phyloP scores from a whole-genome alignment of 2,329 filamentous ascomycete species.

The Epichloe sylvatica region DNA sequence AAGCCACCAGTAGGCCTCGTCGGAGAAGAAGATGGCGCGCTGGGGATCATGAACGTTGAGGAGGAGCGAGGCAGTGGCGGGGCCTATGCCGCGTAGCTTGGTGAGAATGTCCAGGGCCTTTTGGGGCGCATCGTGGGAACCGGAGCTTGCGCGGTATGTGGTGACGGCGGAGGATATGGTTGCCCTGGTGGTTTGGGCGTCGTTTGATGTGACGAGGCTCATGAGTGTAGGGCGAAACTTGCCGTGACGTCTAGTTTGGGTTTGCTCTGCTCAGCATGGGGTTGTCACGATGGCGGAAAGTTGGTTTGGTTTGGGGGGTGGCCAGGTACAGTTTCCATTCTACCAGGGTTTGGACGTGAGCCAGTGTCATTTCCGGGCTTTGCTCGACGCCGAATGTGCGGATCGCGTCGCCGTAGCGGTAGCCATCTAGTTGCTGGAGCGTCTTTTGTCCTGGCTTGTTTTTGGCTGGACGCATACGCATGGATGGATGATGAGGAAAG shows the following conservation, averaged over 20 bases:
- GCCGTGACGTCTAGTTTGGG: slow-evolving; percentile 37
- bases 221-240: slow-evolving; percentile 48
- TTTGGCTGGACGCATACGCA: slow-evolving; percentile 1
- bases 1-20: slow-evolving; percentile 65
- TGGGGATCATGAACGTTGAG: slow-evolving; percentile 49
- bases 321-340: slow-evolving; percentile 56
- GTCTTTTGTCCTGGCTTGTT: slow-evolving; percentile 34
- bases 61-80: slow-evolving; percentile 64
- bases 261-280: not conserved
- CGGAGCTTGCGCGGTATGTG: slow-evolving; percentile 25
- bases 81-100: slow-evolving; percentile 59
- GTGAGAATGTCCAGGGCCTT: slow-evolving; percentile 40
- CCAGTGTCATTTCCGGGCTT: slow-evolving; percentile 32
- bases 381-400: slow-evolving; percentile 26
- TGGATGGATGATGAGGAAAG: not conserved
- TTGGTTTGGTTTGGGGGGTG: not conserved
- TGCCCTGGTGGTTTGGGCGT: slow-evolving; percentile 27
- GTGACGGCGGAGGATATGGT: slow-evolving; percentile 40
- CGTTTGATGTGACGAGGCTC: slow-evolving; percentile 49
- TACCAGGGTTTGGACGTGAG: slow-evolving; percentile 46
- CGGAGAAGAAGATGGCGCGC: slow-evolving; percentile 59
- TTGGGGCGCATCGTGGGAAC: slow-evolving; percentile 24
- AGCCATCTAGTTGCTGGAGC: slow-evolving; percentile 44
- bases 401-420: slow-evolving; percentile 43
- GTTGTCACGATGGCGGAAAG: too few relatives aligned